phyloP scores from a whole-genome alignment of 1,284 basidiomycete genomes.

The Malassezia dermatis region DNA sequence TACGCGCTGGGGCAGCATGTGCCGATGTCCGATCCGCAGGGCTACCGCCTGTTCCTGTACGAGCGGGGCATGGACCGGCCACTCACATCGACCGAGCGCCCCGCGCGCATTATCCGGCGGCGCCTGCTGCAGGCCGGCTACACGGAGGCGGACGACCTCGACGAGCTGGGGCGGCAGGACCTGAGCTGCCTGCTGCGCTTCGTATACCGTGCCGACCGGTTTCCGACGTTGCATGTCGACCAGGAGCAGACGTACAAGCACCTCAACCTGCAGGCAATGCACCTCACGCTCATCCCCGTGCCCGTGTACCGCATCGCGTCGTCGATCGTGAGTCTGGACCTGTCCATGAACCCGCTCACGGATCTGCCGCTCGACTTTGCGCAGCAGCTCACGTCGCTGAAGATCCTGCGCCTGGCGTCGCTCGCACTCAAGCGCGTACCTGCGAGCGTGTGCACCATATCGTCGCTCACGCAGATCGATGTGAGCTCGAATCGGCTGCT shows the following conservation, averaged over 20 bases:
- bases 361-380: slow-evolving; percentile 95
- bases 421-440: slow-evolving; percentile 93
- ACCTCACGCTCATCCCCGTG: slow-evolving; percentile 81
- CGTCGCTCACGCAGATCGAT: slow-evolving; percentile 70
- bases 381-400: slow-evolving; percentile 71
- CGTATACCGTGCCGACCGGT: slow-evolving; percentile 60
- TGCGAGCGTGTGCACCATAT: slow-evolving; percentile 65
- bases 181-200: slow-evolving; percentile 79
- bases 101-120: slow-evolving; percentile 71
- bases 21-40: slow-evolving; percentile 20
- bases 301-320: slow-evolving; percentile 76
- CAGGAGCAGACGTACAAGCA: slow-evolving; percentile 56
- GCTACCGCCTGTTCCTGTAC: slow-evolving; percentile 41
- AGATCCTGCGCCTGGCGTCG: slow-evolving; percentile 76
- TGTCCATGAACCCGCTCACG: slow-evolving; percentile 89
- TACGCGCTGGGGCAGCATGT: slow-evolving; percentile 26
- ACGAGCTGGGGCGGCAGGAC: slow-evolving; percentile 70
- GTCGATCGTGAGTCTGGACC: slow-evolving; percentile 72
- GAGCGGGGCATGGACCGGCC: slow-evolving; percentile 45
- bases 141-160: slow-evolving; percentile 66
- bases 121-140: slow-evolving; percentile 85
- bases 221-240: slow-evolving; percentile 48
- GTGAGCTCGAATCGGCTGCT: slow-evolving; percentile 85
- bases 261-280: slow-evolving; percentile 72
- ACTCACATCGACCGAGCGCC: slow-evolving; percentile 61